Base-by-base conservation (phyloP, 768 basidiomycete species). In the Suillus brevipes region DNA sequence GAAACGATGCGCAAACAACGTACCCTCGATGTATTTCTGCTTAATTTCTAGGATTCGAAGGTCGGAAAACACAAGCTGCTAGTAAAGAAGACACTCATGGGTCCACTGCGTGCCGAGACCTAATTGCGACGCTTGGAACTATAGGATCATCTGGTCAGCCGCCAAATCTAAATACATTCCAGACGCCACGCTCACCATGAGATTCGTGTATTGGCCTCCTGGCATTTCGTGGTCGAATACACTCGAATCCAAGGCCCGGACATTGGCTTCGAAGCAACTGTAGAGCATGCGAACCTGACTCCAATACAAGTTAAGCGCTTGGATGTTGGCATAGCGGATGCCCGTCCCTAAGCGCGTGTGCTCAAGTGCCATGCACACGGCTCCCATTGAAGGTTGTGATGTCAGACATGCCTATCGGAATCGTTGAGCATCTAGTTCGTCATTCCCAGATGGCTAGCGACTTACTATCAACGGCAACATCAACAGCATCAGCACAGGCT, bases 171-270 rank as follows among this genome's bases (percentile, higher is more conserved):
- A 42, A 42, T 38, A 20, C 28, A 28, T 42, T 20, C 10, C 58
- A 42, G 25, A 42, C 40, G 40, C 52, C 64, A 66, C n/a, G 70
- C 85, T 59, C 74, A 94, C 93, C 93, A 95, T 95, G 70, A 95
- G 81, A 77, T 95, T 95, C 38, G 94, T 95, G 77, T 94, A 95
- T 76, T 95, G 94, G 53, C 96, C 97, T 75, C 96, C 97, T 62
- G 97, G 97, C 97, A 99, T 99, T 80, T 97, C 96, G 79, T 98
- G 97, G 74, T 95, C 95, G 77, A 98, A 99, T 61, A 99, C 96
- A 79, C 94, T 95, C 57, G 96, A 97, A 76, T 99, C 97, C 61
- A 95, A 96, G 31, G 95, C 94, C 61, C 95, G 88, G 70, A 99
- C 95, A 73, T 97, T 97, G 63, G 97, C 97, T 78, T 99, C 97